Percentiles rank a stretch among this genome's conserved stretches.
phyloP scores from a whole-genome alignment of 2,329 filamentous ascomycete species.

The Hypoxylon sp. region DNA sequence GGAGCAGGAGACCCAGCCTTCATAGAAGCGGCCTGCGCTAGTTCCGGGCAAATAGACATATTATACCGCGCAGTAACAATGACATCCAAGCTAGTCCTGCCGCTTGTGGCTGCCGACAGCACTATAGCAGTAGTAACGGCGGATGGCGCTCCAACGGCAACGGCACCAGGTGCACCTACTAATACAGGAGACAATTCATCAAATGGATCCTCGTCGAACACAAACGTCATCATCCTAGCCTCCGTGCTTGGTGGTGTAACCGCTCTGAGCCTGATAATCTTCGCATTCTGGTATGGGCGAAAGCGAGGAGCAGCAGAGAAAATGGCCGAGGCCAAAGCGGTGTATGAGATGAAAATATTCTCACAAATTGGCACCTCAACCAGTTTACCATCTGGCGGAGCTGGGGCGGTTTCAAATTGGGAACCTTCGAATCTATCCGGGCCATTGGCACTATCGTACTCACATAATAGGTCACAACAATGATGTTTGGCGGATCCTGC shows the following conservation, averaged over 20 bases:
- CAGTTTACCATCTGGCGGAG: not conserved
- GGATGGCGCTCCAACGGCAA: not conserved
- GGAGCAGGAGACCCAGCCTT: constrained; percentile 11
- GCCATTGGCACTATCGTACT: constrained; percentile 13
- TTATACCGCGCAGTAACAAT: constrained; percentile 32
- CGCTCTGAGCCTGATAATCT: constrained; percentile 12
- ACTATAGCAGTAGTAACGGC: constrained; percentile 2
- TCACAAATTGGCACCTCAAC: not conserved
- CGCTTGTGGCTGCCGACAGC: constrained; percentile 16
- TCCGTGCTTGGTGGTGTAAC: constrained; percentile 22
- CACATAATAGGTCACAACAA: not conserved
- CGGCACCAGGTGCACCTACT: not conserved
- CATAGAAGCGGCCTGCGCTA: constrained; percentile 27
- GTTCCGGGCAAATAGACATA: constrained; percentile 16
- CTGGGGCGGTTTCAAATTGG: not conserved
- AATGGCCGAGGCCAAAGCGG: not conserved
- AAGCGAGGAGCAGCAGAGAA: constrained; percentile 9
- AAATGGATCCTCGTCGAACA: constrained; percentile 10
- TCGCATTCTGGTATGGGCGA: constrained; percentile 31
- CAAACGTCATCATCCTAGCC: constrained; percentile 16
- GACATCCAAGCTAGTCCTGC: constrained; percentile 27
- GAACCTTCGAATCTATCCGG: constrained; percentile 5
- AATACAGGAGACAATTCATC: not conserved
- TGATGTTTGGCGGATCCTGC: not conserved
- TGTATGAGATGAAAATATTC: constrained; percentile 9